Percentiles rank a stretch among this genome's conserved stretches.
Evolutionary conservation across 2,329 filamentous ascomycete genomes (phyloP).

Genomic region (Aspergillus sp.): DNA sequence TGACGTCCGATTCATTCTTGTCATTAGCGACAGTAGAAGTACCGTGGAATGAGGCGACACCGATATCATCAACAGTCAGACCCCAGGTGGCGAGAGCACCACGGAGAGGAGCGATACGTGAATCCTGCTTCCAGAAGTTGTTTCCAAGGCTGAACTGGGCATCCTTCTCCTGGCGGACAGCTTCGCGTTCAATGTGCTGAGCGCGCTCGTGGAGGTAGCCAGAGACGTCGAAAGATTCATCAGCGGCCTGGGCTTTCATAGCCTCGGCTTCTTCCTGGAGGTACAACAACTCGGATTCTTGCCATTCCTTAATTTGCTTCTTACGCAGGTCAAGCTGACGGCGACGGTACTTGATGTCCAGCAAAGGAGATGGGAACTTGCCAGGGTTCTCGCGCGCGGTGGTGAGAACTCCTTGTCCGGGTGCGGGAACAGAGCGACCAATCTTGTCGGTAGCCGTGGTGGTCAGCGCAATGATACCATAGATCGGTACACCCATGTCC

Average conservation of each 20-base stretch:
- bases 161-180: slow-evolving; percentile 87
- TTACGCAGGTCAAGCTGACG: slow-evolving; percentile 92
- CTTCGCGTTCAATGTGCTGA: slow-evolving; percentile 83
- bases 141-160: slow-evolving; percentile 91
- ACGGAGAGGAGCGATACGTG: slow-evolving; percentile 89
- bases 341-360: slow-evolving; percentile 96
- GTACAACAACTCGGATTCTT: slow-evolving; percentile 90
- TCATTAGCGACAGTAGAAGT: slow-evolving; percentile 98
- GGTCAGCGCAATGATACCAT: slow-evolving; percentile 89
- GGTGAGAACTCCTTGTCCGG: slow-evolving; percentile 94
- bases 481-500: slow-evolving; percentile 98
- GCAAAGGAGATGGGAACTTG: slow-evolving; percentile 91
- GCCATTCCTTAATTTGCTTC: slow-evolving; percentile 94
- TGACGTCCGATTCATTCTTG: slow-evolving; percentile 98
- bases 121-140: slow-evolving; percentile 97
- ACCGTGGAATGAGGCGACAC: slow-evolving; percentile 96
- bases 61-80: slow-evolving; percentile 93
- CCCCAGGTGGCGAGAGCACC: slow-evolving; percentile 97
- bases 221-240: slow-evolving; percentile 72
- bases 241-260: slow-evolving; percentile 75
- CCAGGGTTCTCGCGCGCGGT: slow-evolving; percentile 87
- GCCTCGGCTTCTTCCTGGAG: slow-evolving; percentile 89
- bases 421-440: slow-evolving; percentile 92
- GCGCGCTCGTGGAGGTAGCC: slow-evolving; percentile 86
- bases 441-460: slow-evolving; percentile 99